These are phyloP conservation scores for Diplosphaera chodatii DNA, from an alignment of 139 green algal species.

Conservation along the genomic window DNA sequence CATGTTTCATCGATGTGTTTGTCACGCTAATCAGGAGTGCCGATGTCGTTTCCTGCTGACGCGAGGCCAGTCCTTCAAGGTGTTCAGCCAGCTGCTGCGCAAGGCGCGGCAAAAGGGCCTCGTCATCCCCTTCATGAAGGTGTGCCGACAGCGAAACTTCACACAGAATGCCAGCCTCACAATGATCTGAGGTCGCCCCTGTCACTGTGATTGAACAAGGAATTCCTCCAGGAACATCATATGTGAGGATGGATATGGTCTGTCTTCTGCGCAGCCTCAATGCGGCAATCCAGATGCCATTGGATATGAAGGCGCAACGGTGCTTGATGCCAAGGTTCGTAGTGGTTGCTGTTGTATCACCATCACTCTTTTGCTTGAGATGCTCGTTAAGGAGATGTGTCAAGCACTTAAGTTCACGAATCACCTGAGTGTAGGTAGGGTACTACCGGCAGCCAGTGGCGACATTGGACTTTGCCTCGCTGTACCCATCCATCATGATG, in stretches of 20 bases:
- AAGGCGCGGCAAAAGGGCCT: slow-evolving; percentile 72
- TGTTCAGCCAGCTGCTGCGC: slow-evolving; percentile 91
- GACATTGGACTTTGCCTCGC: slow-evolving; percentile 96
- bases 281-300: slow-evolving; percentile 46
- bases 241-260: too few species aligned
- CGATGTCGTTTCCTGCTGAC: slow-evolving; percentile 87
- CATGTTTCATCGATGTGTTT: too few species aligned
- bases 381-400: too few species aligned
- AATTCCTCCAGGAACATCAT: too few species aligned
- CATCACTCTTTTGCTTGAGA: too few species aligned
- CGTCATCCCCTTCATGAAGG: slow-evolving; percentile 83
- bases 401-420: too few species aligned
- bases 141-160: too few species aligned
- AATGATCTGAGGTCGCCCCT: too few species aligned
- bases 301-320: slow-evolving; percentile 94
- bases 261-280: slow-evolving; percentile 8
- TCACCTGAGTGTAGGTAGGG: too few species aligned
- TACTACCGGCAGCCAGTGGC: slow-evolving; percentile 91
- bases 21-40: slow-evolving; percentile 55
- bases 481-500: slow-evolving; percentile 99
- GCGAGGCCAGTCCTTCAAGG: slow-evolving; percentile 84
- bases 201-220: too few species aligned
- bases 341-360: neutral
- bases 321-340: slow-evolving; percentile 85
- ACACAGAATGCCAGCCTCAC: too few species aligned